phyloP scores from a whole-genome alignment of 2,329 filamentous ascomycete genomes.

The Fusarium incarnatum region DNA sequence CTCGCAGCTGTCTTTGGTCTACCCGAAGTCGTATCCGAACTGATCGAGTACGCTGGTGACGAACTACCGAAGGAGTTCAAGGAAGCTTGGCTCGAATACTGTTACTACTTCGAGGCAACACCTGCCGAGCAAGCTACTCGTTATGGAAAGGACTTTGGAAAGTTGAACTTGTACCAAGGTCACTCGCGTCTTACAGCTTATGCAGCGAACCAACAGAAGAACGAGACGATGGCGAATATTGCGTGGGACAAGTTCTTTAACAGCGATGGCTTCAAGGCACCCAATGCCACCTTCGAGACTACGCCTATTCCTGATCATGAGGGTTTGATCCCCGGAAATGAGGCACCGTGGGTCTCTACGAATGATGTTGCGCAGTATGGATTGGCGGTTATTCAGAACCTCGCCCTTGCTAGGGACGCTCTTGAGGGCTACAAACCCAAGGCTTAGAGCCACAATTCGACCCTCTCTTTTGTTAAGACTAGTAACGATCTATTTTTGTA shows the following conservation, averaged over 20 bases:
- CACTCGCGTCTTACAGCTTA: conserved; percentile 70
- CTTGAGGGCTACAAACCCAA: conserved; percentile 22
- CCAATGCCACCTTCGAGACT: conserved; percentile 52
- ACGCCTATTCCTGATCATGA: conserved; percentile 56
- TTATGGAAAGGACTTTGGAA: conserved; percentile 64
- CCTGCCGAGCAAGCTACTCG: conserved; percentile 62
- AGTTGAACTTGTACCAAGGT: conserved; percentile 62
- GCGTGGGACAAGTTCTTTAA: conserved; percentile 67
- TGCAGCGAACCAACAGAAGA: conserved; percentile 57
- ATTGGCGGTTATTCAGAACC: conserved; percentile 66
- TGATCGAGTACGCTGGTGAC: conserved; percentile 61
- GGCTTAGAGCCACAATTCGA: not conserved
- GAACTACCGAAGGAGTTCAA: conserved; percentile 62
- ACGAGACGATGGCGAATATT: conserved; percentile 60
- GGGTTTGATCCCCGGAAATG: conserved; percentile 62
- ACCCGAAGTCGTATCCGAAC: conserved; percentile 67
- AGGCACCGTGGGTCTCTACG: conserved; percentile 68
- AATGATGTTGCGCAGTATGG: conserved; percentile 69
- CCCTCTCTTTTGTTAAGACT: not conserved
- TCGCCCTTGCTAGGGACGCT: conserved; percentile 54
- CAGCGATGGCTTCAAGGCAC: conserved; percentile 58
- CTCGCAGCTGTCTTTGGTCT: conserved; percentile 69
- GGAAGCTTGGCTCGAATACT: conserved; percentile 69
- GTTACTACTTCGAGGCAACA: conserved; percentile 65
- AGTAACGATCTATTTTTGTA: not conserved